Conservation (phyloP, 208 protist genomes). For the Acanthamoeba polyphaga region DNA sequence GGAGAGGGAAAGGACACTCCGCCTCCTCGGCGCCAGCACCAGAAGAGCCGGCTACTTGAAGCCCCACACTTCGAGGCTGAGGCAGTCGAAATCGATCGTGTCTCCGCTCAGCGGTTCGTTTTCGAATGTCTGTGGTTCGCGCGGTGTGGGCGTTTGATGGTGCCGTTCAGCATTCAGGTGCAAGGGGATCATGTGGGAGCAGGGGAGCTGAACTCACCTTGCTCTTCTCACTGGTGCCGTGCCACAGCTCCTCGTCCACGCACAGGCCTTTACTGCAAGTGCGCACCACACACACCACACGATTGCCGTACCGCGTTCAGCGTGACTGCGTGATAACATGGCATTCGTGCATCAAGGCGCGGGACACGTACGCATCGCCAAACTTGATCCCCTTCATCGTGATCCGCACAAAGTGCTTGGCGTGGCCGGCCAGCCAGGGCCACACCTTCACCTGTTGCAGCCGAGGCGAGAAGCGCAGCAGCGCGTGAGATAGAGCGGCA, state of each 20-base stretch:
- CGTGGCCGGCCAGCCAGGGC: background rate
- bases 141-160: too few species aligned
- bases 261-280: background rate
- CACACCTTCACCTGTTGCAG: background rate
- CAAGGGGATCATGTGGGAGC: too few species aligned
- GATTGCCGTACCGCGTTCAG: background rate
- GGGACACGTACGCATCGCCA: background rate
- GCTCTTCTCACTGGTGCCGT: background rate
- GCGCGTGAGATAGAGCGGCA: too few species aligned
- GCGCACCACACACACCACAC: background rate
- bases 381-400: background rate
- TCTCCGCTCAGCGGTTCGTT: conserved; percentile 1
- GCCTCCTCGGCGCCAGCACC: too few species aligned
- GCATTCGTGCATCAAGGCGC: background rate
- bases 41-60: background rate
- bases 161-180: too few species aligned
- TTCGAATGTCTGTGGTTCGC: conserved; percentile 10
- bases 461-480: background rate
- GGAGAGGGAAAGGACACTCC: too few species aligned
- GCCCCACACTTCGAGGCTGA: background rate
- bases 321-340: background rate
- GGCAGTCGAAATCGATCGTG: background rate
- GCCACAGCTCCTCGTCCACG: conserved; percentile 31
- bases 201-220: background rate
- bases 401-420: conserved; percentile 1